These are phyloP conservation scores for Akanthomyces muscarius DNA, from an alignment of 2,329 filamentous ascomycete species.

Conservation along the genomic window DNA sequence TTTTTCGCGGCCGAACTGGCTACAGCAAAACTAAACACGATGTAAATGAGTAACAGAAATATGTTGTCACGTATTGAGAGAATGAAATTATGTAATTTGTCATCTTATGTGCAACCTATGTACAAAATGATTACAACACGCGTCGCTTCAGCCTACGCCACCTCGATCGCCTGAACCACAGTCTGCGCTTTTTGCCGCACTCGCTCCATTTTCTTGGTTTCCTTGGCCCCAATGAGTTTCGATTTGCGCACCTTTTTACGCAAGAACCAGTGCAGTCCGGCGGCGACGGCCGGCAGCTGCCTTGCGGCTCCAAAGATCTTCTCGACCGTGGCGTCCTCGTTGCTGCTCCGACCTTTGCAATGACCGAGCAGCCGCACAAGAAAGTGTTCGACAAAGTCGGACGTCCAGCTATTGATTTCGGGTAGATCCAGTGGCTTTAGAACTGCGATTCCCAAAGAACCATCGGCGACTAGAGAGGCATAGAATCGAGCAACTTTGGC, in stretches of 20 bases:
- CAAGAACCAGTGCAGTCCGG: constrained; percentile 75
- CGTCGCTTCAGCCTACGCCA: constrained; percentile 2
- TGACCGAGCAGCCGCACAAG: constrained; percentile 72
- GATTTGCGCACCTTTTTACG: constrained; percentile 69
- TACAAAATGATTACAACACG: neutral
- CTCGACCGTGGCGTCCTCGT: constrained; percentile 55
- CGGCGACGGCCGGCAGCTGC: constrained; percentile 63
- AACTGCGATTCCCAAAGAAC: constrained; percentile 43
- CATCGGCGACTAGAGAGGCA: constrained; percentile 46
- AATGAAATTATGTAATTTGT: neutral
- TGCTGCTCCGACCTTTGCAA: constrained; percentile 43
- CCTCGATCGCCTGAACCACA: constrained; percentile 21
- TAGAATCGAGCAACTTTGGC: constrained; percentile 53
- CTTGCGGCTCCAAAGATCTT: constrained; percentile 64
- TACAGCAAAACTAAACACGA: neutral
- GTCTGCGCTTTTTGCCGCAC: constrained; percentile 33
- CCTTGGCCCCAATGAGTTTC: constrained; percentile 46
- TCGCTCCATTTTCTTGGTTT: constrained; percentile 41
- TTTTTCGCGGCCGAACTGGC: neutral
- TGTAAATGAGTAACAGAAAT: neutral
- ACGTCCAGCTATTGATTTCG: constrained; percentile 71
- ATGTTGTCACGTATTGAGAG: too few relatives aligned
- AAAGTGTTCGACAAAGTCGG: constrained; percentile 74
- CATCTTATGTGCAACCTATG: neutral
- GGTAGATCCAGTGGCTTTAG: constrained; percentile 73